Conservation (phyloP, 495 filamentous ascomycete species). For the Alectoria sarmentosa region DNA sequence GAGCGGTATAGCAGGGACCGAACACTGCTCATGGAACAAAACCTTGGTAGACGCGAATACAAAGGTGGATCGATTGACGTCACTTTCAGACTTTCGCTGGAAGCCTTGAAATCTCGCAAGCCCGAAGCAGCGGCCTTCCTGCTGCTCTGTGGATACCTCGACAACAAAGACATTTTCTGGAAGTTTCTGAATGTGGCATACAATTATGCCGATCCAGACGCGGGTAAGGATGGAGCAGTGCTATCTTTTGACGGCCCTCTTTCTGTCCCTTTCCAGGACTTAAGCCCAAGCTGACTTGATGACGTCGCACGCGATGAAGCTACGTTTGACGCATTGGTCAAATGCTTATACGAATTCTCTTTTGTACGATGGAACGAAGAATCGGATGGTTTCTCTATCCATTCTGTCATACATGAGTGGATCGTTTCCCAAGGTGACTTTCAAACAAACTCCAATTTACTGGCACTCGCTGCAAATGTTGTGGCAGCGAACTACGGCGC, state of each 20-base stretch:
- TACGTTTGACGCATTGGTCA: slow-evolving; percentile 3
- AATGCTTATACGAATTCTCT: slow-evolving; percentile 1
- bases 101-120: neutral
- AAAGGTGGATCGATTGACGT: neutral
- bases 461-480: neutral
- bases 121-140: slow-evolving; percentile 8
- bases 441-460: neutral
- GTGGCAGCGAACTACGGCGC: slow-evolving; percentile 3
- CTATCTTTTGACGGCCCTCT: neutral
- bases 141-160: slow-evolving; percentile 1
- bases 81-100: neutral
- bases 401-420: slow-evolving; percentile 4
- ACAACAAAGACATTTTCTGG: slow-evolving; percentile 4
- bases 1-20: slow-evolving; percentile 2
- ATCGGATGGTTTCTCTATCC: slow-evolving; percentile 7
- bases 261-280: neutral
- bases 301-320: slow-evolving; percentile 3
- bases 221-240: neutral
- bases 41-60: neutral
- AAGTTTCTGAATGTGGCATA: neutral
- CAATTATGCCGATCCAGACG: neutral
- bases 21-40: neutral
- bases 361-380: slow-evolving; percentile 12
- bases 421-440: neutral
- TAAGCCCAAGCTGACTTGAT: slow-evolving; percentile 4